A percentile compares a stretch with the other conserved stretches of the same genome.
phyloP scores from a whole-genome alignment of 1,284 basidiomycete genomes.

The Mycosarcoma maydis region DNA sequence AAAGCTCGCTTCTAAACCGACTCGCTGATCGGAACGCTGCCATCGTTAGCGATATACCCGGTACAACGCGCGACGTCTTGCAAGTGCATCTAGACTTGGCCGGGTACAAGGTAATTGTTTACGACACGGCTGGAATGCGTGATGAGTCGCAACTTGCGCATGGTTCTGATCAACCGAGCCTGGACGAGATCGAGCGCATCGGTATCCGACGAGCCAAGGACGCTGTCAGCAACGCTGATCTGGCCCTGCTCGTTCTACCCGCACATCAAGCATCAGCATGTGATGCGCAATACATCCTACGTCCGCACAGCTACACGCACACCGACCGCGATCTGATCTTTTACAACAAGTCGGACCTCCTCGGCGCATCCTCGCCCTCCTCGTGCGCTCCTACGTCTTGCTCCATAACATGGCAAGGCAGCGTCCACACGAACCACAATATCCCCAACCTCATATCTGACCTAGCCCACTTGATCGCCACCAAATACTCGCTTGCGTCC shows the following conservation, averaged over 20 bases:
- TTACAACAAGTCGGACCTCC: constrained; percentile 79
- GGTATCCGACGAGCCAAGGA: constrained; percentile 78
- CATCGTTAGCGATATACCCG: constrained; percentile 84
- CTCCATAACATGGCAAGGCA: constrained; percentile 72
- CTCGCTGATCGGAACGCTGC: constrained; percentile 84
- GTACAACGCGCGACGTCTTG: constrained; percentile 86
- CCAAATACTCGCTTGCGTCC: constrained; percentile 69
- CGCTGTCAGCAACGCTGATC: constrained; percentile 75
- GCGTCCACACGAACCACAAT: constrained; percentile 74
- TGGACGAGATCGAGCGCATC: constrained; percentile 80
- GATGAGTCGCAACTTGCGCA: constrained; percentile 44
- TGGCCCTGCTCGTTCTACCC: constrained; percentile 81
- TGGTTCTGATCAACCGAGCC: too few relatives aligned
- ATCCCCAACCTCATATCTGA: constrained; percentile 73
- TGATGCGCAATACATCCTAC: too few relatives aligned
- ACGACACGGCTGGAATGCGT: constrained; percentile 86
- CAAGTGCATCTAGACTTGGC: constrained; percentile 82
- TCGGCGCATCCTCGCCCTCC: constrained; percentile 23
- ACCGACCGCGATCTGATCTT: constrained; percentile 70
- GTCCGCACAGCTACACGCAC: constrained; percentile 69
- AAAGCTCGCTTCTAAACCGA: constrained; percentile 83
- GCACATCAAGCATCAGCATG: constrained; percentile 71
- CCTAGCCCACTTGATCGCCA: constrained; percentile 72
- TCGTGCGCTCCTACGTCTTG: neutral
- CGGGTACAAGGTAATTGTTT: constrained; percentile 80